Percentiles rank a stretch among this genome's conserved stretches.
phyloP scores from a whole-genome alignment of 805 yeast species.

The Lachancea thermotolerans region DNA sequence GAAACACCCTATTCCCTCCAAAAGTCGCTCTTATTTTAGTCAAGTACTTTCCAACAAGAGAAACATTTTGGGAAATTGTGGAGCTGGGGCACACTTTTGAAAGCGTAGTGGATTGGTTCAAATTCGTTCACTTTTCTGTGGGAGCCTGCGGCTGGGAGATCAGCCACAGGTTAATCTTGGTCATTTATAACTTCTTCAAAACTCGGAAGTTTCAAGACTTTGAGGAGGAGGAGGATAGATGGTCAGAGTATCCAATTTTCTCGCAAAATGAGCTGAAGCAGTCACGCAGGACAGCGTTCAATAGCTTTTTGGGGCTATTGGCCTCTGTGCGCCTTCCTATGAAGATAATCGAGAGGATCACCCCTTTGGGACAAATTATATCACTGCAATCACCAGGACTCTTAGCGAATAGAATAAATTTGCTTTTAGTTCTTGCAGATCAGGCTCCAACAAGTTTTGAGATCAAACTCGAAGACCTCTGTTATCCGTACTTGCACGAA shows the following conservation, averaged over 20 bases:
- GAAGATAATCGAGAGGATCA: slow-evolving; percentile 21
- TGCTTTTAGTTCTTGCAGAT: slow-evolving; percentile 20
- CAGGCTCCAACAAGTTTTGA: slow-evolving; percentile 19
- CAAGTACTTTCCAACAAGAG: slow-evolving; percentile 17
- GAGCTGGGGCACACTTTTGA: slow-evolving; percentile 10
- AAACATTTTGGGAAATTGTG: slow-evolving; percentile 20
- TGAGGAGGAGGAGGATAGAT: slow-evolving; percentile 14
- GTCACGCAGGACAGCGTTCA: slow-evolving; percentile 15
- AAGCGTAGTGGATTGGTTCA: slow-evolving; percentile 11
- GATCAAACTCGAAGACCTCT: slow-evolving; percentile 18
- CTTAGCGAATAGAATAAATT: slow-evolving; percentile 25
- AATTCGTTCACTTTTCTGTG: slow-evolving; percentile 14
- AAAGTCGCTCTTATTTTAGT: slow-evolving; percentile 13
- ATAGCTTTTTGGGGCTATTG: slow-evolving; percentile 19
- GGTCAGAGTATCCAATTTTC: slow-evolving; percentile 4
- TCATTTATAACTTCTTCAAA: slow-evolving; percentile 20
- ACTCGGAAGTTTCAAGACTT: slow-evolving; percentile 24
- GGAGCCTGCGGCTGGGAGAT: slow-evolving; percentile 31
- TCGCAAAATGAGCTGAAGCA: slow-evolving; percentile 3
- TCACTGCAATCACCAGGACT: slow-evolving; percentile 14
- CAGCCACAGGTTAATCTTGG: slow-evolving; percentile 45
- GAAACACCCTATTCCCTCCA: slow-evolving; percentile 13
- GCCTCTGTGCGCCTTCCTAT: slow-evolving; percentile 8
- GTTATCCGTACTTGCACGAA: slow-evolving; percentile 13
- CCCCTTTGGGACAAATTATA: slow-evolving; percentile 25